Evolutionary conservation across 306 rosid species (phyloP).

Genomic region (Trifolium pratense): DNA sequence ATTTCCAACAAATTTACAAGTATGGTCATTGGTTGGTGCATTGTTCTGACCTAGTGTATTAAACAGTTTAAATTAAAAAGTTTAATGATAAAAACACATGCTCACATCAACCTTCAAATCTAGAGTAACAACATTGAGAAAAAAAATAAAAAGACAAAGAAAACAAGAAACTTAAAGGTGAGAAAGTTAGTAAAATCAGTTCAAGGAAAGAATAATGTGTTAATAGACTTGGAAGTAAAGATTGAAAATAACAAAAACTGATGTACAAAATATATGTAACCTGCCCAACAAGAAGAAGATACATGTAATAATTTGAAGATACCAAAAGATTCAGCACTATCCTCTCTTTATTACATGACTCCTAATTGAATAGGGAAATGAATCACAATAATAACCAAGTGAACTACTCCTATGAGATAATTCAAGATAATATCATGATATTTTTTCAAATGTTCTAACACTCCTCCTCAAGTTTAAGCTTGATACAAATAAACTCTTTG

Average conservation of each 20-base stretch:
- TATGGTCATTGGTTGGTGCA: not conserved
- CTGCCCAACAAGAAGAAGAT: not conserved
- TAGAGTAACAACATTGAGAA: not conserved
- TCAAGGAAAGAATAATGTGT: not conserved
- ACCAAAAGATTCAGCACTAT: not conserved
- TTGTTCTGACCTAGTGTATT: not conserved
- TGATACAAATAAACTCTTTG: not conserved
- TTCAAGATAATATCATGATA: too few relatives aligned
- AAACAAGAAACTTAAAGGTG: not conserved
- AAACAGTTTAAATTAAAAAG: constrained; percentile 1
- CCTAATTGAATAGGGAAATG: not conserved
- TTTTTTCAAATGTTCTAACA: not conserved
- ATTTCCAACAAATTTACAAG: constrained; percentile 1
- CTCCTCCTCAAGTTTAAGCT: not conserved
- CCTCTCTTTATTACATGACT: not conserved
- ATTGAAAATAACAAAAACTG: not conserved
- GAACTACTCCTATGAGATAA: not conserved
- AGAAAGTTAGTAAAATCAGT: not conserved
- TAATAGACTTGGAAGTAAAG: not conserved
- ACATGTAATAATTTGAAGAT: too few relatives aligned
- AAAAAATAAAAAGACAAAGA: not conserved
- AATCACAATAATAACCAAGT: not conserved
- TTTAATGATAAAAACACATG: not conserved
- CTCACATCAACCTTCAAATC: not conserved
- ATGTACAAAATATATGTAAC: not conserved